Percentiles rank a stretch among this genome's conserved stretches.
These are phyloP conservation scores for Chimonanthus praecox DNA, from an alignment of 164 flowering plant genomes.

Conservation along the genomic window DNA sequence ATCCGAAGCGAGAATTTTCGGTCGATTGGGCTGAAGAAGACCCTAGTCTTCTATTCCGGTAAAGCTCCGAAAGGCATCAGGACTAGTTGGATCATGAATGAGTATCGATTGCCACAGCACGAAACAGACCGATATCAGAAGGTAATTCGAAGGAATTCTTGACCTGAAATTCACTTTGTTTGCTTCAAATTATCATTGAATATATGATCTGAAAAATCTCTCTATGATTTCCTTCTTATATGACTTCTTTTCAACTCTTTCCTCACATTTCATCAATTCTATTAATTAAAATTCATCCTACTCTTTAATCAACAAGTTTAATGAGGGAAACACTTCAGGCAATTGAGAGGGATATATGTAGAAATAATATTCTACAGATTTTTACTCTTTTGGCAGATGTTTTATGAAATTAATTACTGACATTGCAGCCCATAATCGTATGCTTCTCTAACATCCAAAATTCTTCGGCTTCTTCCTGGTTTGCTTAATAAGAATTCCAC, in stretches of 20 bases:
- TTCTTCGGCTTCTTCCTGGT: neutral
- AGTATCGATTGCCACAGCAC: slow-evolving; percentile 88
- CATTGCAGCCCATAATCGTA: neutral
- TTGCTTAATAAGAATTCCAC: neutral
- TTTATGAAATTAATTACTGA: neutral
- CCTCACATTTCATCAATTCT: neutral
- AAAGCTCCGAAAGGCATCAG: slow-evolving; percentile 95
- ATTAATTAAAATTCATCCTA: neutral
- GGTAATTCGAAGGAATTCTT: slow-evolving; percentile 27
- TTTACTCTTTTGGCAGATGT: neutral
- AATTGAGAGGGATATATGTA: neutral
- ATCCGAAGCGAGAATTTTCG: slow-evolving; percentile 54
- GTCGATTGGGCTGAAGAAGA: slow-evolving; percentile 89
- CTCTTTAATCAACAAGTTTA: too few relatives aligned
- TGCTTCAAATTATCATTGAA: neutral
- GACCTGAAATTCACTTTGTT: neutral
- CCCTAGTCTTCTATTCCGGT: slow-evolving; percentile 96
- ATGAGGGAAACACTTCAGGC: neutral
- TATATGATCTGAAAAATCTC: neutral
- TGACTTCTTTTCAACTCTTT: too few relatives aligned
- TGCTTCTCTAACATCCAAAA: neutral
- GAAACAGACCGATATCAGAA: slow-evolving; percentile 73
- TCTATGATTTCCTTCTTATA: neutral
- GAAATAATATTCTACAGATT: too few relatives aligned
- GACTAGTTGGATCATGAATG: slow-evolving; percentile 98